Evolutionary conservation across 139 green algal genomes (phyloP).

Genomic region (Chlamydomonas sp.): DNA sequence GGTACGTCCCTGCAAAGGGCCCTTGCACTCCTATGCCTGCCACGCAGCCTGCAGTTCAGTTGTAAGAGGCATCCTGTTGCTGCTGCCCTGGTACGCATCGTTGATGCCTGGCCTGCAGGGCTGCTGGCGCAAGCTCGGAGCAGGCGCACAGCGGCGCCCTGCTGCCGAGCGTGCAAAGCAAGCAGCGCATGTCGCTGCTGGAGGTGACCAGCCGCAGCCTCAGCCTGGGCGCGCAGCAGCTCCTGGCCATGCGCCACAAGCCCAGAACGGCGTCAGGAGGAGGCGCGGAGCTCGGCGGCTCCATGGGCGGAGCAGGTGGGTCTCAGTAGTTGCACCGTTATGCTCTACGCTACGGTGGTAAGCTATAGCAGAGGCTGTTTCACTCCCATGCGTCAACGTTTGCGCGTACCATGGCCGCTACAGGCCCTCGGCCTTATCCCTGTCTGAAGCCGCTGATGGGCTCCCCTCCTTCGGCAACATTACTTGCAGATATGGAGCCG

Average conservation of each 20-base stretch:
- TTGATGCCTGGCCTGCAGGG: too few species aligned
- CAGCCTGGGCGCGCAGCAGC: conserved; percentile 17
- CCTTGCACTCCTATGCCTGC: too few species aligned
- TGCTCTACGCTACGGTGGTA: background rate
- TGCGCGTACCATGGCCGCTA: too few species aligned
- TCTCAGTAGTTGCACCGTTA: background rate
- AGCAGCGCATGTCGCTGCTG: conserved; percentile 21
- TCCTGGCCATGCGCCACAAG: background rate
- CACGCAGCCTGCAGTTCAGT: too few species aligned
- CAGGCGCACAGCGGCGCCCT: background rate
- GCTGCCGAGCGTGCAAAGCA: background rate
- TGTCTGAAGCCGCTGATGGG: too few species aligned
- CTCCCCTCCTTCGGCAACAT: background rate
- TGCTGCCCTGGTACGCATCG: too few species aligned
- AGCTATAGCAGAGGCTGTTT: too few species aligned
- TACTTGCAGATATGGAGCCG: too few species aligned
- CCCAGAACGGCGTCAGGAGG: background rate
- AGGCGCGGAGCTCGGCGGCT: background rate
- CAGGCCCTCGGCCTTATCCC: too few species aligned
- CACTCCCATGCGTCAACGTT: too few species aligned
- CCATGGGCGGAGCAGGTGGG: background rate
- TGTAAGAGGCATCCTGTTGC: too few species aligned
- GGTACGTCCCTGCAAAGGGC: background rate
- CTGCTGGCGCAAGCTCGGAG: too few species aligned
- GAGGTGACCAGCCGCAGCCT: conserved; percentile 21